Base-by-base conservation (phyloP, 768 basidiomycete genomes). In the Thelephora aurantiotincta region DNA sequence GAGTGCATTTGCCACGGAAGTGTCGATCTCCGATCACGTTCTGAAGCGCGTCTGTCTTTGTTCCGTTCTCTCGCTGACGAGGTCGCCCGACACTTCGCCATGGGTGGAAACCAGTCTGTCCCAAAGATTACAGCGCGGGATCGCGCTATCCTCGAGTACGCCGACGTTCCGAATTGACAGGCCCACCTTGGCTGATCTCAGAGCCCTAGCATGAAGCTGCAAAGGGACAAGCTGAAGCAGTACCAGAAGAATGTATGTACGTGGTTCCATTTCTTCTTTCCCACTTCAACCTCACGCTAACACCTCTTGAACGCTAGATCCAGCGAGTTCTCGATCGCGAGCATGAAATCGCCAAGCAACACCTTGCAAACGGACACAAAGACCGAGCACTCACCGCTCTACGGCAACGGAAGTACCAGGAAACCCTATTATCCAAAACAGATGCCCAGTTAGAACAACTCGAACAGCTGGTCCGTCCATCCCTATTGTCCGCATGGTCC, bases 81-180 rank as follows among this genome's bases (percentile, higher is more conserved):
- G 26, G 26, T 30, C 26, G 26, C 9, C 38, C 7, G 22, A 41
- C 18, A 9, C 38, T 11, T 5, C 14, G 53, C 23, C 46, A 87
- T 87, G 84, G 84, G 84, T 49, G 71, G 63, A 57, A 74, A 68
- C 54, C 81, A 85, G 62, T 87, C 85, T 34, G 63, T 72, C 33
- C 90, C 89, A 43, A 96, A 87, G 70, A 78, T 99, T 52, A 97
- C 96, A 16, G 69, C 78, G 23, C 93, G 93, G 59, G 96, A 99
- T 64, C 78, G 83, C 53, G 94, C 96, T 38, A 85, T 99, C 52
- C 75, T 99, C 51, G 94, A 97, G 94, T 98, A 53, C 61, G 87
- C 73, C 50, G 48, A 51, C 22, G 50, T 45, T 47, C 48, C 44
- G 12, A 42, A 35, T 45, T 50, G 9, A 43, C 55, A 45, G 46